A percentile compares a stretch with the other conserved stretches of the same genome.
Evolutionary conservation across 139 green algal genomes (phyloP).

Genomic region (Haematococcus lacustris): DNA sequence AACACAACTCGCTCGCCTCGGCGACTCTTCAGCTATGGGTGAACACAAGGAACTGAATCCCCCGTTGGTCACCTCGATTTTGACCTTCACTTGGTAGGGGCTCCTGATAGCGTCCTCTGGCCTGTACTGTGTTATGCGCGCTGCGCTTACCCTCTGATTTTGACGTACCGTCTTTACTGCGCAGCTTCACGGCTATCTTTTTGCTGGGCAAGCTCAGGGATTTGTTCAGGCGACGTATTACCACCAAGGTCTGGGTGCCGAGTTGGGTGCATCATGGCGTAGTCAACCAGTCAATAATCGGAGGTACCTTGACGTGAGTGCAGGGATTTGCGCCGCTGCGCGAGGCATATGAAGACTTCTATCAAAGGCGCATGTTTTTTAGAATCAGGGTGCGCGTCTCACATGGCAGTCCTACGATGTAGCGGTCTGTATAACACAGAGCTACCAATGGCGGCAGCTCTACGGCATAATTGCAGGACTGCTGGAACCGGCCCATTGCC

Average conservation of each 20-base stretch:
- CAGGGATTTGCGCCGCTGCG: slow-evolving; percentile 85
- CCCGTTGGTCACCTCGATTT: too few relatives aligned
- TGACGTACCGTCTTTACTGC: too few relatives aligned
- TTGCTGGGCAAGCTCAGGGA: slow-evolving; percentile 78
- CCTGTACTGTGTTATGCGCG: too few relatives aligned
- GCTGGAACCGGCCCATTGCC: slow-evolving; percentile 90
- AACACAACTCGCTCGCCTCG: too few relatives aligned
- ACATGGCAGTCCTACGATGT: neutral
- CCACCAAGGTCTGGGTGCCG: slow-evolving; percentile 14
- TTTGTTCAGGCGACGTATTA: slow-evolving; percentile 44
- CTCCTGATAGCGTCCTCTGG: too few relatives aligned
- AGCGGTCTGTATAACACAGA: neutral
- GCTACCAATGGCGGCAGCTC: neutral
- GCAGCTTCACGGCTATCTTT: slow-evolving; percentile 61
- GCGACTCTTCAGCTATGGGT: too few relatives aligned
- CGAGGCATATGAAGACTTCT: slow-evolving; percentile 90
- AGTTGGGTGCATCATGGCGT: neutral
- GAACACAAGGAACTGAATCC: too few relatives aligned
- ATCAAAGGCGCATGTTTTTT: slow-evolving; percentile 86
- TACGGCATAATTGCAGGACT: slow-evolving; percentile 62
- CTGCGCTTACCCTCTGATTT: too few relatives aligned
- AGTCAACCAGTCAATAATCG: neutral
- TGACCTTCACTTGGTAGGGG: too few relatives aligned
- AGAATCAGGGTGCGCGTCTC: slow-evolving; percentile 61
- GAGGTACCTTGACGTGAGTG: neutral